Evolutionary conservation across 2,329 filamentous ascomycete species (phyloP).

Genomic region (Coleophoma crateriformis): DNA sequence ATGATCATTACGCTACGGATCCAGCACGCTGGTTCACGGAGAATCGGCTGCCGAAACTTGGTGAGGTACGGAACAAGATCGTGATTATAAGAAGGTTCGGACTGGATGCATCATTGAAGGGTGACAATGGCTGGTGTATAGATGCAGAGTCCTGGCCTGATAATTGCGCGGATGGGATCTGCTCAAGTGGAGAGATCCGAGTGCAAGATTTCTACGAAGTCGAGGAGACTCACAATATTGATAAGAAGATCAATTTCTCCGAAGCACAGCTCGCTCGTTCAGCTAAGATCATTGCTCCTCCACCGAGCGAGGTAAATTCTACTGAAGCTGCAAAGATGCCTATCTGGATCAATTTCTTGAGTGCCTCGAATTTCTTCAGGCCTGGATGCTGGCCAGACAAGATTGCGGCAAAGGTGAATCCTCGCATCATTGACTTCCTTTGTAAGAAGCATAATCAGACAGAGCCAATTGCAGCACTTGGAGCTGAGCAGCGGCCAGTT

Average conservation of each 20-base stretch:
- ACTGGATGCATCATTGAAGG: slow-evolving; percentile 50
- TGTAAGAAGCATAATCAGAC: slow-evolving; percentile 47
- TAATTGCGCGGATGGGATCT: slow-evolving; percentile 73
- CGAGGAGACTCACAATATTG: slow-evolving; percentile 65
- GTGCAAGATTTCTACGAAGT: slow-evolving; percentile 97
- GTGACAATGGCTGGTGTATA: slow-evolving; percentile 52
- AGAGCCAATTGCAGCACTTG: slow-evolving; percentile 13
- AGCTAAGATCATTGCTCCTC: slow-evolving; percentile 41
- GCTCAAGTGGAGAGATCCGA: slow-evolving; percentile 66
- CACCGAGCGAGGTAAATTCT: slow-evolving; percentile 31
- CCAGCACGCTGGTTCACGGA: slow-evolving; percentile 70
- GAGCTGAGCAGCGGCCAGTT: slow-evolving; percentile 33
- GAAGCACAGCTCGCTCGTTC: slow-evolving; percentile 74
- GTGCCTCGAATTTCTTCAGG: slow-evolving; percentile 91
- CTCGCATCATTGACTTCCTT: slow-evolving; percentile 60
- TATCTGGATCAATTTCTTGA: slow-evolving; percentile 86
- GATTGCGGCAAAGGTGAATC: slow-evolving; percentile 84
- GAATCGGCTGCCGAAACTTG: slow-evolving; percentile 70
- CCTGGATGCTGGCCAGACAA: slow-evolving; percentile 87
- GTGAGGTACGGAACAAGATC: slow-evolving; percentile 74
- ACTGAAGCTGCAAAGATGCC: slow-evolving; percentile 35
- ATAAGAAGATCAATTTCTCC: slow-evolving; percentile 71
- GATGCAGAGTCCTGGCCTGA: slow-evolving; percentile 73
- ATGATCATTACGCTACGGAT: slow-evolving; percentile 62
- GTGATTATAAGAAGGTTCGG: slow-evolving; percentile 78